phyloP scores from a whole-genome alignment of 148 eudicot species.

The Spergularia bocconei region DNA sequence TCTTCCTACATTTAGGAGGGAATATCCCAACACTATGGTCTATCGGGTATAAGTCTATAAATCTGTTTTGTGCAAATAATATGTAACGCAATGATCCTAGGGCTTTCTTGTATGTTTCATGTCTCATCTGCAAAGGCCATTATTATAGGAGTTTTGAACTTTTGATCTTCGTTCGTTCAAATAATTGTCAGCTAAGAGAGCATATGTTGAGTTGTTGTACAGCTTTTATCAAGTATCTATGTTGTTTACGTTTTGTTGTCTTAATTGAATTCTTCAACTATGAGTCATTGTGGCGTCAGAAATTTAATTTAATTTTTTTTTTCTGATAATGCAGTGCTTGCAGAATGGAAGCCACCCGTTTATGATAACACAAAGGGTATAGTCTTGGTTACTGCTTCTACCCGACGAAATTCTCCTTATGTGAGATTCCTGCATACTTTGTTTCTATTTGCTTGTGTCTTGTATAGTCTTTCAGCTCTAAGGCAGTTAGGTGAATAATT shows the following conservation, averaged over 20 bases:
- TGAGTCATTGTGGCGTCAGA: neutral
- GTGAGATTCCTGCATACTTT: conserved; percentile 44
- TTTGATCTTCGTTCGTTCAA: too few relatives aligned
- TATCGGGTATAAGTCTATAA: neutral
- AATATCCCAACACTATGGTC: too few relatives aligned
- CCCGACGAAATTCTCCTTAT: conserved; percentile 96
- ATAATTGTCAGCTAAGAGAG: too few relatives aligned
- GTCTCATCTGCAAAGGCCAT: neutral
- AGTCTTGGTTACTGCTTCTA: conserved; percentile 83
- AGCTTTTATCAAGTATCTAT: neutral
- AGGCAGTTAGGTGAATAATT: too few relatives aligned
- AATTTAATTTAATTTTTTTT: neutral
- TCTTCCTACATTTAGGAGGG: too few relatives aligned
- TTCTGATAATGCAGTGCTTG: conserved; percentile 57
- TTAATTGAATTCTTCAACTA: neutral
- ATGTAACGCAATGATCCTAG: neutral
- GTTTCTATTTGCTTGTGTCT: neutral
- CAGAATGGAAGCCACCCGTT: conserved; percentile 99
- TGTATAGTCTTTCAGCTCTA: too few relatives aligned
- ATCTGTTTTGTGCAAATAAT: neutral
- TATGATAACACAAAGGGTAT: conserved; percentile 92
- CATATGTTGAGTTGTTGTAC: neutral
- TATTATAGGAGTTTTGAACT: too few relatives aligned
- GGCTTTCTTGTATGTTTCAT: neutral
- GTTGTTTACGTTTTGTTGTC: neutral